Evolutionary conservation across 805 yeast genomes (phyloP), one percentile per base, ranked within the genome.

Genomic region (Ogataea thermomethanolica): DNA sequence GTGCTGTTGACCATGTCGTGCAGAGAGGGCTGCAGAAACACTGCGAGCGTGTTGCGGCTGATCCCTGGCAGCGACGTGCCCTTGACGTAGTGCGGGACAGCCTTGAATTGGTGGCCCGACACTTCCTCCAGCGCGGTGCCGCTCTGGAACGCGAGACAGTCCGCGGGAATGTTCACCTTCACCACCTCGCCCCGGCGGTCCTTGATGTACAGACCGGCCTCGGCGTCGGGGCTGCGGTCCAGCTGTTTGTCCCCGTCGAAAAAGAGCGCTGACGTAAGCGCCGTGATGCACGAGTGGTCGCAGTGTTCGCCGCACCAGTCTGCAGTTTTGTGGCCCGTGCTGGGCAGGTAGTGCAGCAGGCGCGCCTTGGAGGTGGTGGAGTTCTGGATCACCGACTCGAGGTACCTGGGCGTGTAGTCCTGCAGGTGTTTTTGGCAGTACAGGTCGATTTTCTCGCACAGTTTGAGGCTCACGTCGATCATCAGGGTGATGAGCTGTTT

Each of bases 241-340:
- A 71, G 48, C 7, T 39, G 44, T 38, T 25, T 43, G 27, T 58
- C 46, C 40, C 73, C 76, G 40, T 72, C 69, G 11, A 74, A 45
- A 44, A 66, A 76, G 49, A 74, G 54, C 9, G 81, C 81, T 15
- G 79, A 70, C 1, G 81, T 76, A 13, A 78, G 59, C 0, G 78
- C 83, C 1, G 84, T 78, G 15, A 78, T 57, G 51, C 82, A 76
- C 5, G 79, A 73, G 48, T 78, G 83, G 53, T 78, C 84, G 29
- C 69, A 48, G 51, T 78, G 84, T 48, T 76, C 79, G 0, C 81
- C 82, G 55, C 84, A 78, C 84, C 84, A 78, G 29, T 66, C 68
- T 39, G 59, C 66, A 10, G 58, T 61, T 7, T 33, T 41, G 1
- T 41, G 46, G 0, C 39, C 33, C 7, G 35, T 22, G 1, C 33